Percentiles rank a stretch among this genome's conserved stretches.
phyloP scores from a whole-genome alignment of 257 asterid species.

The Mitragyna speciosa region DNA sequence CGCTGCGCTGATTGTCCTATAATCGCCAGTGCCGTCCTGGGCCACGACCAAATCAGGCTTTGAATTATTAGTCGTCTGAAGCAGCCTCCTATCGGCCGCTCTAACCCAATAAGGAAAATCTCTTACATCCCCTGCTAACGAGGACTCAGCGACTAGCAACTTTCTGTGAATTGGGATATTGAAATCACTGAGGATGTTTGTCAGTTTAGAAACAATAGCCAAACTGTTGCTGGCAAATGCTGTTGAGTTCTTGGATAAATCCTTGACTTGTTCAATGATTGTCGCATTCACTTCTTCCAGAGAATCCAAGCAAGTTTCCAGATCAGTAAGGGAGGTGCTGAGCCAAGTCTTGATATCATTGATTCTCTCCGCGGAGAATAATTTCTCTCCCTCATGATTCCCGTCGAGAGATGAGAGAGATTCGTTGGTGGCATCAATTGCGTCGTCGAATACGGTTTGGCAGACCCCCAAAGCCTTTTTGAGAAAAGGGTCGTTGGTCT shows the following conservation, averaged over 20 bases:
- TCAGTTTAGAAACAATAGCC: conserved; percentile 61
- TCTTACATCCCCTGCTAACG: neutral
- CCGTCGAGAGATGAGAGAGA: conserved; percentile 29
- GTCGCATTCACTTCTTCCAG: conserved; percentile 59
- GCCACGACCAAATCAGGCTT: conserved; percentile 66
- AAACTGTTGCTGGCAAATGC: conserved; percentile 66
- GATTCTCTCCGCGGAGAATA: conserved; percentile 20
- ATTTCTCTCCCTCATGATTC: conserved; percentile 19
- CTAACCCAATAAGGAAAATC: conserved; percentile 59
- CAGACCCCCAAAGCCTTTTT: conserved; percentile 59
- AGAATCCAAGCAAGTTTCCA: conserved; percentile 75
- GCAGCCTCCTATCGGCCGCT: conserved; percentile 51
- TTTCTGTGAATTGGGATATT: conserved; percentile 53
- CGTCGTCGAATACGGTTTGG: conserved; percentile 50
- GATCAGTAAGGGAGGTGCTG: conserved; percentile 61
- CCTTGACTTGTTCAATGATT: conserved; percentile 30
- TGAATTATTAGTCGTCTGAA: conserved; percentile 35
- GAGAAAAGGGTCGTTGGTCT: conserved; percentile 26
- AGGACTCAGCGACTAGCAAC: conserved; percentile 22
- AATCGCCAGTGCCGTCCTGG: conserved; percentile 53
- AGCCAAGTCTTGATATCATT: conserved; percentile 63
- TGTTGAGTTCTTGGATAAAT: conserved; percentile 49
- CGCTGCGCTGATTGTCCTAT: conserved; percentile 47
- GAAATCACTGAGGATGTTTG: conserved; percentile 41
- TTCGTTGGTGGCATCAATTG: conserved; percentile 56